These are phyloP conservation scores for Abrus precatorius DNA, from an alignment of 306 rosid genomes.

Conservation along the genomic window DNA sequence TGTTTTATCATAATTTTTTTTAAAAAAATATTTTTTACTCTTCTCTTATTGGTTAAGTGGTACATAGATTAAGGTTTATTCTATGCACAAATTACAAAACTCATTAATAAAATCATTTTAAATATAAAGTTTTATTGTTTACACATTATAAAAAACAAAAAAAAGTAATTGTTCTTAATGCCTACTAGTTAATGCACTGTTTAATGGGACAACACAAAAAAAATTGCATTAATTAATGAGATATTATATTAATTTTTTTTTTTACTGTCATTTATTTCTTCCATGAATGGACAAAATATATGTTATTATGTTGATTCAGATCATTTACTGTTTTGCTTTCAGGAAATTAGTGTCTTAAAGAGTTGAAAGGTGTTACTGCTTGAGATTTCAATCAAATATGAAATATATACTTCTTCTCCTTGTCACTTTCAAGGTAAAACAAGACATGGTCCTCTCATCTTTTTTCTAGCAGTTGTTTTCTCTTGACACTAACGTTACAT, in stretches of 20 bases:
- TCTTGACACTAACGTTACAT: neutral
- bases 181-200: no score
- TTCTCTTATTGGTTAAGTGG: no score
- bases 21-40: no score
- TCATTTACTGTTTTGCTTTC: conserved; percentile 8
- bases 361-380: conserved; percentile 1
- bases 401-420: conserved; percentile 51
- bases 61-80: no score
- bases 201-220: no score
- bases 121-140: no score
- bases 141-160: no score
- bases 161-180: neutral
- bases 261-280: conserved; percentile 1
- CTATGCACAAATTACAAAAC: no score
- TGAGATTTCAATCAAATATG: conserved; percentile 50
- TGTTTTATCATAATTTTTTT: no score
- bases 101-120: no score
- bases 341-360: conserved; percentile 38
- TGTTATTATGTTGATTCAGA: neutral
- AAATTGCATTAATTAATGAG: neutral
- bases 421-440: conserved; percentile 59
- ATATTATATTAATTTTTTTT: neutral
- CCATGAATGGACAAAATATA: neutral
- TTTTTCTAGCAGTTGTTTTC: neutral
- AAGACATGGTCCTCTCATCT: neutral